These are phyloP conservation scores for Scenedesmus sp. DNA, from an alignment of 163 green algal species.

Conservation along the genomic window DNA sequence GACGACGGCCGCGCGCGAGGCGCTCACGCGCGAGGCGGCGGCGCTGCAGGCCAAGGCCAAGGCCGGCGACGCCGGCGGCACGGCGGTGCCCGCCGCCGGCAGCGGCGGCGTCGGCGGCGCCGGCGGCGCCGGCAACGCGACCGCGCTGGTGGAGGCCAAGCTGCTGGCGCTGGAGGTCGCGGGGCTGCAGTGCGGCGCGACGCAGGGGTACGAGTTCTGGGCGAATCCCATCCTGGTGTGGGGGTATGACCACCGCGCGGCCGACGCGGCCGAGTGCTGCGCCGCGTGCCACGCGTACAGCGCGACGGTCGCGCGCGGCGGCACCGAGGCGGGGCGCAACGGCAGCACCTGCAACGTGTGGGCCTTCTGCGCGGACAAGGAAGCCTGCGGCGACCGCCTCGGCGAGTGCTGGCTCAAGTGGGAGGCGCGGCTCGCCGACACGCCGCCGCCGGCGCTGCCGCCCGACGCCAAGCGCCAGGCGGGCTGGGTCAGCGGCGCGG, in stretches of 20 bases:
- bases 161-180: conserved; percentile 21
- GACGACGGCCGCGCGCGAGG: too few relatives aligned
- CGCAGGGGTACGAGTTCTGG: conserved; percentile 20
- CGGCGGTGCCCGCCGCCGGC: too few relatives aligned
- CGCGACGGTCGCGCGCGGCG: conserved; percentile 13
- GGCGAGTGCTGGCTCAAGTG: conserved; percentile 83
- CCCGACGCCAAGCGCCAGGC: not conserved
- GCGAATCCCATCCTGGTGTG: conserved; percentile 38
- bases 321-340: conserved; percentile 39
- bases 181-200: conserved; percentile 23
- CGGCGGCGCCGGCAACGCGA: not conserved
- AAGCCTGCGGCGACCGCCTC: conserved; percentile 56
- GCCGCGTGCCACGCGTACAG: conserved; percentile 43
- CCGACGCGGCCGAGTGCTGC: conserved; percentile 47
- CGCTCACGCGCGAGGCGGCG: too few relatives aligned
- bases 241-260: conserved; percentile 39
- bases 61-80: too few relatives aligned
- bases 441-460: conserved; percentile 7
- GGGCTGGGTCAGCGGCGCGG: conserved; percentile 11
- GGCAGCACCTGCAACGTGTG: conserved; percentile 61
- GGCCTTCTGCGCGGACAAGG: conserved; percentile 72
- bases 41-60: too few relatives aligned
- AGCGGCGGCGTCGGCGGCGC: not conserved
- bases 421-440: not conserved
- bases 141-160: not conserved